A percentile compares a stretch with the other conserved stretches of the same genome.
Conservation (phyloP, 306 rosid genomes). For the Medicago ruthenica region DNA sequence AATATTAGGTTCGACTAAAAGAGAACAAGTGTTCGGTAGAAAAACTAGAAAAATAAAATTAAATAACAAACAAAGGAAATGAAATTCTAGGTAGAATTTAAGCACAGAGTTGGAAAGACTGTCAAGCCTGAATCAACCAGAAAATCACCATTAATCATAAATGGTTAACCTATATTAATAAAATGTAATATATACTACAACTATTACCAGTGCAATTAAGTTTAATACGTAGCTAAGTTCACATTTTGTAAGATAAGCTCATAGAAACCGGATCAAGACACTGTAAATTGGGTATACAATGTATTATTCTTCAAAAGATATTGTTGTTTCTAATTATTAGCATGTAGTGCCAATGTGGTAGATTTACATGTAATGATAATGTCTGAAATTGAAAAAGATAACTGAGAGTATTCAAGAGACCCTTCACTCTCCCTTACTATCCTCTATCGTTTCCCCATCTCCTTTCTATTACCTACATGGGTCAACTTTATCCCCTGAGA, state of each 20-base stretch:
- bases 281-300: neutral
- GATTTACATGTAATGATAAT: neutral
- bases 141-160: neutral
- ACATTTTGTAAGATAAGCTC: neutral
- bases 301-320: neutral
- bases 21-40: neutral
- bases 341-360: neutral
- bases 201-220: neutral
- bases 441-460: neutral
- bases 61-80: neutral
- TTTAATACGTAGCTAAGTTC: neutral
- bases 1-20: neutral
- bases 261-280: neutral
- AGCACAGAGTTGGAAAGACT: neutral
- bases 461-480: too few relatives aligned
- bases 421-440: neutral
- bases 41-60: neutral
- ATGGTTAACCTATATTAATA: neutral
- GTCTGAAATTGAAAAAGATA: slow-evolving; percentile 6
- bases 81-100: slow-evolving; percentile 6
- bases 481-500: too few relatives aligned
- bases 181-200: neutral
- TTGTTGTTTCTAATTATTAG: neutral
- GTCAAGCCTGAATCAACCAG: neutral
- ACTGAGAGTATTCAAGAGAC: neutral